These are phyloP conservation scores for Colletotrichum chlorophyti DNA, from an alignment of 2,329 filamentous ascomycete species.

Conservation along the genomic window DNA sequence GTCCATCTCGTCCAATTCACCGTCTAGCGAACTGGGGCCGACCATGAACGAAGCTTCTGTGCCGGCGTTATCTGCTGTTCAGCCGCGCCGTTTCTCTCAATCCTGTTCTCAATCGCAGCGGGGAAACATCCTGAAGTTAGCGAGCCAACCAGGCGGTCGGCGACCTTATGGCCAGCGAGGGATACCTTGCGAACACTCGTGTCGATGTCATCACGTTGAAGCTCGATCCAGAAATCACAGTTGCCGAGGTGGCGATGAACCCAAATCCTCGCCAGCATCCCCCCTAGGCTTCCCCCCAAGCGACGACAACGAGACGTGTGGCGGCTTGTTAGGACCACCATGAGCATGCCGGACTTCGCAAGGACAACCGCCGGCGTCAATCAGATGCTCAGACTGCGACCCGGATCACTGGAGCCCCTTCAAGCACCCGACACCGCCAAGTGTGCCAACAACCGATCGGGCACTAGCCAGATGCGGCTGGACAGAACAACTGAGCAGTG, in stretches of 20 bases:
- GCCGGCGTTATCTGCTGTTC: constrained; percentile 3
- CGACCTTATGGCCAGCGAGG: neutral
- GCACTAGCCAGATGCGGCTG: neutral
- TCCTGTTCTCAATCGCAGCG: too few relatives aligned
- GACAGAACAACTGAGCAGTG: neutral
- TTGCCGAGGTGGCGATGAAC: too few relatives aligned
- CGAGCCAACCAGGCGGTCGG: neutral
- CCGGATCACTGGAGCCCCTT: constrained; percentile 6
- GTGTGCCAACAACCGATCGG: constrained; percentile 5
- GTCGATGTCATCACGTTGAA: too few relatives aligned
- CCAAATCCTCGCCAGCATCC: too few relatives aligned
- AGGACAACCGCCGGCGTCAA: neutral
- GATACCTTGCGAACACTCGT: constrained; percentile 1
- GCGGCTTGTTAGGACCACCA: too few relatives aligned
- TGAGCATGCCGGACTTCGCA: neutral
- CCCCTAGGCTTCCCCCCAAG: too few relatives aligned
- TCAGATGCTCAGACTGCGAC: constrained; percentile 22
- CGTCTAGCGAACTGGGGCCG: neutral
- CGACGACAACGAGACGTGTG: too few relatives aligned
- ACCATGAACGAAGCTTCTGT: neutral
- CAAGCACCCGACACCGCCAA: neutral
- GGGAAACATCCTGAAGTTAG: too few relatives aligned
- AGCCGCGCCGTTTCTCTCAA: constrained; percentile 2
- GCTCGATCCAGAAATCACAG: too few relatives aligned
- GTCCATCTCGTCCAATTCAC: constrained; percentile 2